A percentile compares a stretch with the other conserved stretches of the same genome.
Evolutionary conservation across 768 basidiomycete species (phyloP).

Genomic region (Scleroderma citrinum): DNA sequence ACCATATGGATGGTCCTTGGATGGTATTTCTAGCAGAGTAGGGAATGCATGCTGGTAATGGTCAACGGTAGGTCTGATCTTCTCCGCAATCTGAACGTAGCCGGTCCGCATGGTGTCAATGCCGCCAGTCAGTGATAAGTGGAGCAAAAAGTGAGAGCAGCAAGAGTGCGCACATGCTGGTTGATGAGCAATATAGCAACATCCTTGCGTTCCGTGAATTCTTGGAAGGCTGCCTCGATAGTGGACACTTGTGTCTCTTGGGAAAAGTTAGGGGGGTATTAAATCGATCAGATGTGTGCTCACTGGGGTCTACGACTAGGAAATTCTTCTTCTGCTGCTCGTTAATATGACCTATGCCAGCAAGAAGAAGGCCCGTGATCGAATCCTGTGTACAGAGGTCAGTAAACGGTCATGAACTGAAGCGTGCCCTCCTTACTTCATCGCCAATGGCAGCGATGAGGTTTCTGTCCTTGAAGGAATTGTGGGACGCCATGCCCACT

Average conservation of each 20-base stretch:
- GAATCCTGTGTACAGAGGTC: slow-evolving; percentile 63
- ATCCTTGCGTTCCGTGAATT: slow-evolving; percentile 91
- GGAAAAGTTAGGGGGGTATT: slow-evolving; percentile 2
- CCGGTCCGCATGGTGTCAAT: slow-evolving; percentile 8
- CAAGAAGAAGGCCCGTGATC: slow-evolving; percentile 90
- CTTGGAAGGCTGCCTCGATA: slow-evolving; percentile 90
- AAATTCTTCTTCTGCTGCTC: slow-evolving; percentile 97
- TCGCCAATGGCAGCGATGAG: slow-evolving; percentile 96
- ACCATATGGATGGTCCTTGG: slow-evolving; percentile 99
- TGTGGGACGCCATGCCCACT: slow-evolving; percentile 40
- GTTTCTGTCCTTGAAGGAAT: slow-evolving; percentile 73
- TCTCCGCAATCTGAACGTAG: slow-evolving; percentile 79
- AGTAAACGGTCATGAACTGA: slow-evolving; percentile 2
- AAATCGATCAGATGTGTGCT: slow-evolving; percentile 23
- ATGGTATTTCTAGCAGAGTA: slow-evolving; percentile 94
- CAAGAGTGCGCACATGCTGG: slow-evolving; percentile 72
- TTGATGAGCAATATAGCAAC: slow-evolving; percentile 96
- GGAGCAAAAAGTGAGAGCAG: slow-evolving; percentile 3
- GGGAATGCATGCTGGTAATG: slow-evolving; percentile 95
- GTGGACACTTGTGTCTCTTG: slow-evolving; percentile 86
- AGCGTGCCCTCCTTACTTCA: slow-evolving; percentile 52
- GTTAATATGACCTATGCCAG: slow-evolving; percentile 90
- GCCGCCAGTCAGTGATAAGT: slow-evolving; percentile 1
- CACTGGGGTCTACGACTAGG: slow-evolving; percentile 90
- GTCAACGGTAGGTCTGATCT: slow-evolving; percentile 92